Conservation (phyloP, 1,139 yeast species). For the Yamadazyma atmosphaerica region DNA sequence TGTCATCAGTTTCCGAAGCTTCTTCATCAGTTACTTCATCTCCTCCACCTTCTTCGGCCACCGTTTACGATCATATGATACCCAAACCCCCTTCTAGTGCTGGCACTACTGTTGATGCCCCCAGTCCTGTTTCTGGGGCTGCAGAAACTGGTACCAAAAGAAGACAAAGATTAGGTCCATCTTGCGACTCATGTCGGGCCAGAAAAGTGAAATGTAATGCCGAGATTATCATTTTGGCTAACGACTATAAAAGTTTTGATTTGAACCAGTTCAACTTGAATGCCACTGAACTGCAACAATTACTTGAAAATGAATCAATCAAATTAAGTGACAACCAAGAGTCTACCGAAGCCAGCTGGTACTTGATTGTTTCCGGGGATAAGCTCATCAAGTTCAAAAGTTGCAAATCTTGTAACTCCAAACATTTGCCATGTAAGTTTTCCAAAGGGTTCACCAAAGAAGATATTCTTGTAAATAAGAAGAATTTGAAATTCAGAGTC, state of each 20-base stretch:
- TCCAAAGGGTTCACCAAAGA: slow-evolving; percentile 63
- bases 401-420: slow-evolving; percentile 50
- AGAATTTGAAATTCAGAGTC: slow-evolving; percentile 12
- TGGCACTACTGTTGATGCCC: background rate
- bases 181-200: slow-evolving; percentile 71
- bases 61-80: background rate
- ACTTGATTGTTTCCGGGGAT: slow-evolving; percentile 23
- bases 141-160: slow-evolving; percentile 23
- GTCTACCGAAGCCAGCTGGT: slow-evolving; percentile 3
- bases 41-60: slow-evolving; percentile 8
- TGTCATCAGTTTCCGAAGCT: slow-evolving; percentile 11
- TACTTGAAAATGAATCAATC: slow-evolving; percentile 5
- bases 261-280: slow-evolving; percentile 14
- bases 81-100: background rate
- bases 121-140: background rate
- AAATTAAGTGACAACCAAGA: slow-evolving; percentile 6
- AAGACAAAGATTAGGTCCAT: slow-evolving; percentile 72
- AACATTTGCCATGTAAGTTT: slow-evolving; percentile 48
- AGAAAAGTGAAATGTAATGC: slow-evolving; percentile 79
- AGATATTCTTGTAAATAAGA: slow-evolving; percentile 40
- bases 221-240: slow-evolving; percentile 38
- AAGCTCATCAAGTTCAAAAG: slow-evolving; percentile 50
- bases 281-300: slow-evolving; percentile 5
- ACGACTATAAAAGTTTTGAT: slow-evolving; percentile 10
- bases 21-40: slow-evolving; percentile 8